Base-by-base conservation (phyloP, 2,329 filamentous ascomycete species). In the Bipolaris cookei region DNA sequence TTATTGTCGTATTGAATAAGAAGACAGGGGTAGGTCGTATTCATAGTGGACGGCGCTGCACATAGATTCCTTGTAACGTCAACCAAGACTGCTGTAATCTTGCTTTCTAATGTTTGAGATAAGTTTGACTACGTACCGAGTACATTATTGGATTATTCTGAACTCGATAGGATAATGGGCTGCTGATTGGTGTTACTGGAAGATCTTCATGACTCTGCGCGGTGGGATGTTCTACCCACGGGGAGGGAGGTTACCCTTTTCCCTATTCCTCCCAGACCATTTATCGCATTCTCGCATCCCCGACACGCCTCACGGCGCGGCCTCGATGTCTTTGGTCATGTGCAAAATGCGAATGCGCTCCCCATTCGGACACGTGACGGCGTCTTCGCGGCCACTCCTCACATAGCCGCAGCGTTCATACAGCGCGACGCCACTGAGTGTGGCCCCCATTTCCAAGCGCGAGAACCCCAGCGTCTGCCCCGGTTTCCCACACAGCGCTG, bases 381-480 rank as follows among this genome's bases (percentile, higher is more conserved):
- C 57, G 56, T 76, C 73, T 51, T 66, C 59, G 53, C 70, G 68
- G 45, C 73, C 73, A 59, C 72, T 76, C 60, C 65, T 65, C 38
- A 56, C 54, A 62, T 76, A 76, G 48, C 72, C 72, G 64, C 73
- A 75, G 44, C 59, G 66, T 55, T 75, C 71, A 62, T 76, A 76
- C 49, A 76, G 55, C 45, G 55, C 62, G 1, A 75, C 72, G 13
- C 72, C 72, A 48, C 64, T 71, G 54, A 76, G 51, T 56, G 73
- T 76, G 4, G 71, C 71, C 6, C 73, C 73, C 73, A 76, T 76
- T 43, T 76, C 73, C 46, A 75, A 41, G 30, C 67, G 63, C 30
- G 23, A 42, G 42, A 74, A 76, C 4, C 73, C 73, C 0, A 51
- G 56, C 10, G 59, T 58, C 41, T 62, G 52, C 7, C 16, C 43